Percentiles rank a stretch among this genome's conserved stretches.
Evolutionary conservation across 2,329 filamentous ascomycete genomes (phyloP).

Genomic region (Epichloe aotearoae): DNA sequence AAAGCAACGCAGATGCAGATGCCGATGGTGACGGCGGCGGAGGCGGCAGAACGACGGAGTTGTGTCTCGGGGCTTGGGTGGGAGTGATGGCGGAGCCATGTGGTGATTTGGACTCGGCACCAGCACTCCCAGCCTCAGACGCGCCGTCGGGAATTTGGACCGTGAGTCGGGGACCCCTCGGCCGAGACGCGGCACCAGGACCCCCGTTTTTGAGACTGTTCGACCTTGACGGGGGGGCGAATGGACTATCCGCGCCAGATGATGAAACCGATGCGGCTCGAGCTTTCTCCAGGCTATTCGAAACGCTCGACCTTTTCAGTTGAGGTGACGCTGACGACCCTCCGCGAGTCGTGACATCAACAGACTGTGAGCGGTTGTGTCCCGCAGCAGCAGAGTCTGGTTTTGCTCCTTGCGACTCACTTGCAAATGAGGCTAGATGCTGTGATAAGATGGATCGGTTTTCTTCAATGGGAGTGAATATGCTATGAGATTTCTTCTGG

Average conservation of each 20-base stretch:
- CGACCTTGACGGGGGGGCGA: slow-evolving; percentile 60
- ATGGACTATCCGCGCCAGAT: slow-evolving; percentile 48
- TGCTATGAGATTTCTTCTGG: slow-evolving; percentile 75
- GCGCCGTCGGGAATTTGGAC: slow-evolving; percentile 91
- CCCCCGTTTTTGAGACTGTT: slow-evolving; percentile 54
- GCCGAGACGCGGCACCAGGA: slow-evolving; percentile 51
- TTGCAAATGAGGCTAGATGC: slow-evolving; percentile 58
- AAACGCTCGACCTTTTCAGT: slow-evolving; percentile 35
- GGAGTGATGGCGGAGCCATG: slow-evolving; percentile 46
- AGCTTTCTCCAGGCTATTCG: slow-evolving; percentile 30
- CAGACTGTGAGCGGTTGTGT: slow-evolving; percentile 44
- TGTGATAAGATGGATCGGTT: slow-evolving; percentile 78
- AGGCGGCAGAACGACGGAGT: slow-evolving; percentile 72
- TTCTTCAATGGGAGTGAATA: slow-evolving; percentile 95
- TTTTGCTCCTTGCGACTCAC: slow-evolving; percentile 32
- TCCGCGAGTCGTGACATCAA: slow-evolving; percentile 45
- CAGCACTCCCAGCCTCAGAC: slow-evolving; percentile 62
- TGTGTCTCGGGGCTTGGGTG: slow-evolving; percentile 37
- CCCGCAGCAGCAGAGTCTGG: slow-evolving; percentile 20
- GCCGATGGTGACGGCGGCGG: slow-evolving; percentile 89
- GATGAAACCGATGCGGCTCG: slow-evolving; percentile 39
- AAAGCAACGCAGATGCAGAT: slow-evolving; percentile 67
- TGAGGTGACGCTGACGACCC: slow-evolving; percentile 43
- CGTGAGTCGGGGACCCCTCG: slow-evolving; percentile 66
- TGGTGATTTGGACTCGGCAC: slow-evolving; percentile 55